Evolutionary conservation across 495 filamentous ascomycete species (phyloP), one percentile per base, ranked within the genome.

Genomic region (Penicillium robsamsonii): DNA sequence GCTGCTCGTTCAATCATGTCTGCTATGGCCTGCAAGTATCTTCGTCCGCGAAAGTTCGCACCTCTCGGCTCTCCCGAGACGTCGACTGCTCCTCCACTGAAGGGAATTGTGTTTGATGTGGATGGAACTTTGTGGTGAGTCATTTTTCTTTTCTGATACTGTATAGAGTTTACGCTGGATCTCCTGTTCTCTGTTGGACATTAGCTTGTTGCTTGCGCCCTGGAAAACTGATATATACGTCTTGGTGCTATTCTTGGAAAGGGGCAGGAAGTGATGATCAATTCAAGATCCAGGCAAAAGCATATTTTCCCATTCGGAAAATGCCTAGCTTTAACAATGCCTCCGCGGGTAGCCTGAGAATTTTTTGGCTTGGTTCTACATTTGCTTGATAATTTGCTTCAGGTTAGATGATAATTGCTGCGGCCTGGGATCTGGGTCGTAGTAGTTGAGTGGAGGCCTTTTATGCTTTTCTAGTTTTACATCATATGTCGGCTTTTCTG

Each of bases 101-200:
- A 86, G 61, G 93, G 93, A 1, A 81, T 97, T 7, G 84, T 97
- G 30, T 97, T 97, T 70, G 93, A 97, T 75, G 89, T 97, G 31
- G 93, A 97, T 70, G 93, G 93, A 6, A 97, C 93, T 20, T 70
- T 97, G 46, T 96, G 89, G 92, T 93, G 72, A 79, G 83, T 78
- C 40, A 51, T 50, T n/a, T 18, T 18, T 29, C 22, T 46, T 13
- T 54, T 24, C 46, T 11, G 10, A 22, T 13, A 4, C 33, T 30
- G 9, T 24, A 37, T 22, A 8, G 2, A 7, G 25, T 8, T 17
- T 33, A 17, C 2, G 6, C 8, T 35, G 17, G 2, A 15, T 18
- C 25, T 49, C 1, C 11, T 10, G 5, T 37, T n/a, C 2, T n/a
- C 1, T 9, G 5, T 9, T n/a, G 12, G 11, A 6, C 9, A 5